Evolutionary conservation across 2,329 filamentous ascomycete species (phyloP).

Genomic region (Talaromyces sp.): DNA sequence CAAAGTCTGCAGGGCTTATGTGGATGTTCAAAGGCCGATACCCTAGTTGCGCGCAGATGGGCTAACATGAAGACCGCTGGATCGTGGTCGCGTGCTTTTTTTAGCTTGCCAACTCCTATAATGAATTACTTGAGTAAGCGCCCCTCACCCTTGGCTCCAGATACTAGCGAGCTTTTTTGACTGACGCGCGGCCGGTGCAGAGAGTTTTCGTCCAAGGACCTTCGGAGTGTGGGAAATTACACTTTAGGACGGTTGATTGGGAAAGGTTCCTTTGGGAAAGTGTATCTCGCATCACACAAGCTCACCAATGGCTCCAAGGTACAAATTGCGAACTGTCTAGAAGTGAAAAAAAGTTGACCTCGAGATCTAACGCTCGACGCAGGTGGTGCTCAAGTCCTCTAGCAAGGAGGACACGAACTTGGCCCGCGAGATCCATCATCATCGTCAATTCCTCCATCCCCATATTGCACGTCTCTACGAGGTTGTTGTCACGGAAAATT

Average conservation of each 20-base stretch:
- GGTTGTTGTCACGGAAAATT: constrained; percentile 90
- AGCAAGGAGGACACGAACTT: constrained; percentile 95
- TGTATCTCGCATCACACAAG: constrained; percentile 94
- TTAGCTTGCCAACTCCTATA: constrained; percentile 94
- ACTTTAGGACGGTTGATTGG: constrained; percentile 87
- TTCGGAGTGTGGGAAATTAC: constrained; percentile 94
- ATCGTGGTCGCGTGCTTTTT: constrained; percentile 24
- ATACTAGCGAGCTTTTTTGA: constrained; percentile 1
- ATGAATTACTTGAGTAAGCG: constrained; percentile 87
- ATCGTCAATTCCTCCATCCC: constrained; percentile 95
- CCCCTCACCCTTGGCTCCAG: neutral
- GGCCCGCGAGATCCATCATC: constrained; percentile 96
- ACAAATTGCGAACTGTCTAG: constrained; percentile 5
- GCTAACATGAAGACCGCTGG: constrained; percentile 16
- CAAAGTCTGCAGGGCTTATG: neutral
- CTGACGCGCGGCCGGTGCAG: constrained; percentile 51
- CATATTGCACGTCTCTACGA: constrained; percentile 97
- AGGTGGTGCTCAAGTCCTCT: constrained; percentile 98
- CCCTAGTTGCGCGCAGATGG: neutral
- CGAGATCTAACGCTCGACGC: constrained; percentile 16
- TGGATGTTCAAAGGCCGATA: neutral
- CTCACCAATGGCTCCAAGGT: constrained; percentile 98
- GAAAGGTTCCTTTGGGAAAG: constrained; percentile 97
- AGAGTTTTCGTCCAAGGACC: constrained; percentile 90
- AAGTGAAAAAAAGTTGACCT: neutral